Evolutionary conservation across 2,329 filamentous ascomycete genomes (phyloP), one percentile per base, ranked within the genome.

Genomic region (Exophiala lecanii-corni): DNA sequence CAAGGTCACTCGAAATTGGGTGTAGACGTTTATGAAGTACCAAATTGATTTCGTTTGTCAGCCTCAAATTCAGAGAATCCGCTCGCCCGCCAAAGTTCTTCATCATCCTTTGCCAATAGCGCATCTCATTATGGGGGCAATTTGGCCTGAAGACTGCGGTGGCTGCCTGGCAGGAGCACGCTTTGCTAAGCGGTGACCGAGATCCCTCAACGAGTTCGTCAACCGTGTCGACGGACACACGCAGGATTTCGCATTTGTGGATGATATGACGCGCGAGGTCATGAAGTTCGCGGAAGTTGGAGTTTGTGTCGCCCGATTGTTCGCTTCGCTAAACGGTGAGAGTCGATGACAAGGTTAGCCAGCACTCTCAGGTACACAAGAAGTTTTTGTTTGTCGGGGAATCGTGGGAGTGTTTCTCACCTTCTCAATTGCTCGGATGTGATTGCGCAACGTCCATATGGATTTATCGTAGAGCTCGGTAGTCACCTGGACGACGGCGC

Each of bases 11-110:
- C 21, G 18, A 9, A n/a, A n/a, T n/a, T n/a, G n/a, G n/a, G n/a
- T n/a, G n/a, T n/a, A n/a, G n/a, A n/a, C n/a, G n/a, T n/a, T n/a
- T n/a, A n/a, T n/a, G n/a, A n/a, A n/a, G 15, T 41, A 62, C 60
- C 26, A 63, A 47, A 28, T 59, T 59, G 23, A 65, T 63, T 47
- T 65, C 61, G 44, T 62, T 61, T n/a, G 49, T 49, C 30, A 64
- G 45, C 19, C 62, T 51, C 20, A 58, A 58, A 9, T 56, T 53
- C 10, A 63, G 38, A 5, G 60, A 58, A 18, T 50, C 49, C 2
- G 59, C 55, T 12, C 61, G 52, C 9, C 51, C 52, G 16, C 51
- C 50, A 9, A 60, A 49, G 5, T 57, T 59, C 36, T 55, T 55
- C n/a, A 63, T 36, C 12, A 61, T 39, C 32, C 58, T 57, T 2